Base-by-base conservation (phyloP, 2,329 filamentous ascomycete species). In the Ceratocystis ficicola region DNA sequence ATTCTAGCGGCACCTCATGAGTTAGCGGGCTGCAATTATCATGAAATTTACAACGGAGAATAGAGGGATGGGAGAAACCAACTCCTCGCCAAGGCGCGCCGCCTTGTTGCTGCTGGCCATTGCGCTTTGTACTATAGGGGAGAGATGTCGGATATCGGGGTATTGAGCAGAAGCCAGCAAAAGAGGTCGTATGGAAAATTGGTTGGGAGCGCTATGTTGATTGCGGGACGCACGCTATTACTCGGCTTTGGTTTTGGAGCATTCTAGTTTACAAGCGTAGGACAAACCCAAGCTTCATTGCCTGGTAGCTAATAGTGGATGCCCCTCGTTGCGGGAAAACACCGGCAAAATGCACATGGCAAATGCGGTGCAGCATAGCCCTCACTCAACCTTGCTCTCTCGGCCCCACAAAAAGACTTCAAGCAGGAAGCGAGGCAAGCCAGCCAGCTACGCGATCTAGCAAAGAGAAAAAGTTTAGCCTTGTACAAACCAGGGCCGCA, bases 91-190 rank as follows among this genome's bases (percentile, higher is more conserved):
- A 69, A 85, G 75, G 66, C 83, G 81, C 73, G 81, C 80, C 66
- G 83, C 82, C 74, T 85, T 85, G 73, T 76, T 84, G 68, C 82
- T 84, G 68, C 82, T 78, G 68, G 83, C 81, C 82, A 85, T 85
- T 41, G 30, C 52, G 57, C 48, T 44, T 15, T 28, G 4, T 15
- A 36, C n/a, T 59, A 36, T 36, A 28, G 10, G 5, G 55, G 6
- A 30, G 7, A 36, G 5, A n/a, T 20, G 15, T n/a, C 28, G 22
- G 7, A 15, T 32, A 2, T 25, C 22, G 17, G 1, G 3, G 7
- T 28, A 36, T n/a, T 36, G 55, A 7, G 25, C 15, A 10, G 8
- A n/a, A 32, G 30, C 48, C 22, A n/a, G 55, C 15, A 59, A 36
- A 32, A 36, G 55, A 28, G 30, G 25, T n/a, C 15, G 55, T 55